These are phyloP conservation scores for Diaporthe sp. DNA, from an alignment of 2,329 filamentous ascomycete genomes.

Conservation along the genomic window DNA sequence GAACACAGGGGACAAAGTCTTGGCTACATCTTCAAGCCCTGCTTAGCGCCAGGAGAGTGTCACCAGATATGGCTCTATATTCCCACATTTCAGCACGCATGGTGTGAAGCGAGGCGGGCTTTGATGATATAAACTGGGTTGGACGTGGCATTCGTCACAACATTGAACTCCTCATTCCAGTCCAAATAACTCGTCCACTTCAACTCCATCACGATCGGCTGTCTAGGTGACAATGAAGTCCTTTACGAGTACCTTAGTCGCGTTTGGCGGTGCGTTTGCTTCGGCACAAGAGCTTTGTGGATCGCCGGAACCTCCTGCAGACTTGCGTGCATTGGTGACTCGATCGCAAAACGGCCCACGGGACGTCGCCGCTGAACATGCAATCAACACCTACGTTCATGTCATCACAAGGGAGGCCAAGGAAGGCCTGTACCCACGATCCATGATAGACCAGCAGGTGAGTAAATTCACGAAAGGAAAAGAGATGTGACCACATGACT, in stretches of 20 bases:
- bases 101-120: background rate
- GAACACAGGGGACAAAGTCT: background rate
- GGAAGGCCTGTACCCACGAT: background rate
- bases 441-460: conserved; percentile 23
- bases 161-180: background rate
- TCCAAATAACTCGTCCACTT: background rate
- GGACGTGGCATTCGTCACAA: no score
- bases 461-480: background rate
- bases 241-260: background rate
- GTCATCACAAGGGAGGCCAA: conserved; percentile 15
- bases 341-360: background rate
- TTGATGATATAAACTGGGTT: background rate
- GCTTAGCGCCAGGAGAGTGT: background rate
- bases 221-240: background rate
- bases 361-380: background rate
- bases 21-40: background rate
- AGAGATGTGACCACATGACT: background rate
- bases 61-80: background rate
- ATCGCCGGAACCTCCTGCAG: background rate
- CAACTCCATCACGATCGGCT: no score
- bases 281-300: conserved; percentile 17
- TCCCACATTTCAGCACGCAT: background rate
- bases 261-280: background rate
- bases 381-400: conserved; percentile 10
- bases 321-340: background rate